Evolutionary conservation across 2,329 filamentous ascomycete species (phyloP).

Genomic region (Emmonsia crescens): DNA sequence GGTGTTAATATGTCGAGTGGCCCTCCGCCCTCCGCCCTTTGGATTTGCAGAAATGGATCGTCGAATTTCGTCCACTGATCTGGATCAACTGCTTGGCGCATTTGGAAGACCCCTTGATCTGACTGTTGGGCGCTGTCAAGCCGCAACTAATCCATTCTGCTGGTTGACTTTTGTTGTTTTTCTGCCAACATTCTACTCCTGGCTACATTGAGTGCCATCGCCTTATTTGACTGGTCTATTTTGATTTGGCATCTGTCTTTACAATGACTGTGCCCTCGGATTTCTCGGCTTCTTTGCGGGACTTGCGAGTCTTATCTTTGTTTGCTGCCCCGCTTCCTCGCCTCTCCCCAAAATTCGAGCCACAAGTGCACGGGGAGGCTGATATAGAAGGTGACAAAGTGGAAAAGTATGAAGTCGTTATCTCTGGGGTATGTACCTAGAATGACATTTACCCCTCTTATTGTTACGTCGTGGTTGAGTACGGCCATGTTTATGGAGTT

Average conservation of each 20-base stretch:
- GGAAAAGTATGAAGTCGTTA: slow-evolving; percentile 32
- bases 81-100: not conserved
- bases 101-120: not conserved
- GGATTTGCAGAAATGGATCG: no score
- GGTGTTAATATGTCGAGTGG: not conserved
- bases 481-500: not conserved
- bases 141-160: not conserved
- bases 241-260: not conserved
- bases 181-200: not conserved
- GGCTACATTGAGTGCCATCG: not conserved
- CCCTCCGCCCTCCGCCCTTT: no score
- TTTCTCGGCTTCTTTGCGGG: slow-evolving; percentile 6
- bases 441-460: not conserved
- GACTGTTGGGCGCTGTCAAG: not conserved
- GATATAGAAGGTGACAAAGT: not conserved
- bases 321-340: slow-evolving; percentile 31
- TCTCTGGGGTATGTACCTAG: slow-evolving; percentile 26
- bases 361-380: not conserved
- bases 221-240: not conserved
- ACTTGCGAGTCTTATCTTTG: slow-evolving; percentile 35
- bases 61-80: no score
- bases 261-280: slow-evolving; percentile 10
- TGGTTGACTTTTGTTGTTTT: not conserved
- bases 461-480: not conserved
- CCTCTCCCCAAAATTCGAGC: slow-evolving; percentile 17